Percentiles rank a stretch among this genome's conserved stretches.
phyloP scores from a whole-genome alignment of 345 rosid genomes.

The Citrus hindsii region DNA sequence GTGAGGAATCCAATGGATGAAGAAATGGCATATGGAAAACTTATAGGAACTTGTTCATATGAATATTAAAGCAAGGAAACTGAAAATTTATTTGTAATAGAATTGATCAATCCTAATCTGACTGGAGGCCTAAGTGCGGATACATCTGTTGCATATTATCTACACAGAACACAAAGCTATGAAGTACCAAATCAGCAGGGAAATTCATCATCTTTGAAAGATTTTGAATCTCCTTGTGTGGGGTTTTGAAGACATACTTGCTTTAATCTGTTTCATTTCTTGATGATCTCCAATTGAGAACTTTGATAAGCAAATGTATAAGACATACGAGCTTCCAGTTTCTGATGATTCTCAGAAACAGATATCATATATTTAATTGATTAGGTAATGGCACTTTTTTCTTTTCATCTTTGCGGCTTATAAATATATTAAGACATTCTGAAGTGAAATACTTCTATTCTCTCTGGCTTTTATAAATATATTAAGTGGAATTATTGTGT shows the following conservation, averaged over 20 bases:
- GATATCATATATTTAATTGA: not conserved
- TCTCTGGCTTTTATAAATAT: not conserved
- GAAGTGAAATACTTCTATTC: not conserved
- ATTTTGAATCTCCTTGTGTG: not conserved
- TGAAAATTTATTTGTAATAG: not conserved
- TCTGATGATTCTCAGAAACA: not conserved
- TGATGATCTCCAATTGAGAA: not conserved
- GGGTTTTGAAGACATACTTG: not conserved
- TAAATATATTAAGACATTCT: not conserved
- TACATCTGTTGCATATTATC: not conserved
- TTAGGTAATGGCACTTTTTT: not conserved
- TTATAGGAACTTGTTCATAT: not conserved
- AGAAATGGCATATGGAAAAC: not conserved
- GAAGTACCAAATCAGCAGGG: not conserved
- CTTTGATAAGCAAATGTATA: not conserved
- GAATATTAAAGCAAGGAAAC: not conserved
- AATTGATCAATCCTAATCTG: not conserved
- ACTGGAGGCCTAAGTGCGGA: slow-evolving; percentile 6
- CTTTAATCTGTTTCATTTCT: not conserved
- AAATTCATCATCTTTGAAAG: not conserved
- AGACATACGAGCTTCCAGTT: not conserved
- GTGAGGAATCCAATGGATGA: not conserved
- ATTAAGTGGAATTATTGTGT: not conserved
- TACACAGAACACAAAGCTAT: not conserved
- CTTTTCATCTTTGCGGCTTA: not conserved